Evolutionary conservation across 2,329 filamentous ascomycete genomes (phyloP), one percentile per base, ranked within the genome.

Genomic region (Fusarium musae): DNA sequence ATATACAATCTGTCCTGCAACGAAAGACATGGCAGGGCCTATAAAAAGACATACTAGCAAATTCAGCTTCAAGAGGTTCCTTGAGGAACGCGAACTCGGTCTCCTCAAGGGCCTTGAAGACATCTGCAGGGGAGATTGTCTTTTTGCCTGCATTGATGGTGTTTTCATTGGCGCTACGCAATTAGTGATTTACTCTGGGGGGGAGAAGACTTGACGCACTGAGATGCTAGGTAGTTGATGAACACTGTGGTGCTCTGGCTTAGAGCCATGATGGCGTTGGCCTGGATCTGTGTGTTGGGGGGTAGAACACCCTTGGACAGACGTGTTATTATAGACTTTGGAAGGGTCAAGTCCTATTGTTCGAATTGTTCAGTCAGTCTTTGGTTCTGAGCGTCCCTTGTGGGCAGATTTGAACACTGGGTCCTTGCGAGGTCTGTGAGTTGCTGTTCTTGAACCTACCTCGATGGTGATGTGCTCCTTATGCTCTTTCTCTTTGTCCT

Each of bases 161-260:
- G 77, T 91, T 87, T 75, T 94, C 92, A 76, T 94, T 94, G 49
- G 93, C 92, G 70, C 93, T 95, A 70, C 42, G 19, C n/a, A 19
- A 59, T 76, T 50, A 75, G 56, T 44, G 34, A 37, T 30, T 17
- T 36, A 12, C 12, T 26, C 30, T 21, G 9, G 11, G 40, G 12
- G 16, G 47, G 19, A 16, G 36, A 12, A 26, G 23, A 34, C 16
- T 28, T 26, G 46, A 86, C 92, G 61, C 87, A 96, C 93, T 91
- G 89, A 69, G 90, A 88, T 49, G 93, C 91, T 37, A 96, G 85
- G 80, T 95, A 93, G 83, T 90, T 96, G 76, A 96, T 92, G 78
- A 96, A 96, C 1, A 96, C 91, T 3, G 93, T 95, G 12, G 93
- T 92, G 81, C 92, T 93, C 83, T 95, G 95, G 74, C 90, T 92